A percentile compares a stretch with the other conserved stretches of the same genome.
Conservation (phyloP, 2,329 filamentous ascomycete genomes). For the Pseudogymnoascus sp. region DNA sequence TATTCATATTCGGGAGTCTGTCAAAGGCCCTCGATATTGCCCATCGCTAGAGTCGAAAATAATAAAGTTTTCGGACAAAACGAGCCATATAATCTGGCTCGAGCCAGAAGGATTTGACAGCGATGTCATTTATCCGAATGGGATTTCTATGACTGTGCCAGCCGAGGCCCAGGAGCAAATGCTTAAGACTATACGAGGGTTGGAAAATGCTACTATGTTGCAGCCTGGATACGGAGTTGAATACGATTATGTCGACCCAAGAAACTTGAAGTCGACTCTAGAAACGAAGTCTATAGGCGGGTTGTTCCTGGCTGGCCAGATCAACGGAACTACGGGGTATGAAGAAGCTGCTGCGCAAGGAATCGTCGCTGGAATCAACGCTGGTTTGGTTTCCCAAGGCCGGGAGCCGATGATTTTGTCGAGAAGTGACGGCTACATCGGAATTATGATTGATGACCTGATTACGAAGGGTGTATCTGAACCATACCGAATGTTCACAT, state of each 20-base stretch:
- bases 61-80: constrained; percentile 75
- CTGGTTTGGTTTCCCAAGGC: constrained; percentile 68
- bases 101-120: constrained; percentile 93
- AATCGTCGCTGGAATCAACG: constrained; percentile 87
- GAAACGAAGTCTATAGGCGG: constrained; percentile 90
- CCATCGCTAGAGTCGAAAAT: constrained; percentile 93
- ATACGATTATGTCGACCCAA: constrained; percentile 96
- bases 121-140: constrained; percentile 90
- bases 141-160: constrained; percentile 93
- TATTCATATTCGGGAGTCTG: constrained; percentile 90
- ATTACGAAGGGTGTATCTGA: constrained; percentile 95
- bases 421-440: constrained; percentile 88
- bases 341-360: constrained; percentile 96
- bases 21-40: constrained; percentile 91
- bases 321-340: constrained; percentile 97
- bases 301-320: constrained; percentile 88
- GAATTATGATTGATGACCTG: constrained; percentile 97
- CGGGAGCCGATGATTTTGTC: constrained; percentile 61
- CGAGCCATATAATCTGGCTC: constrained; percentile 86
- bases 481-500: constrained; percentile 97
- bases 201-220: constrained; percentile 85
- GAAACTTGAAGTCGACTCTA: constrained; percentile 76
- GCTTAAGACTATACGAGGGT: constrained; percentile 77
- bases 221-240: constrained; percentile 96
- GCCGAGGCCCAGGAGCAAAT: constrained; percentile 77